These are phyloP conservation scores for Knufia fluminis DNA, from an alignment of 2,329 filamentous ascomycete genomes.

Conservation along the genomic window DNA sequence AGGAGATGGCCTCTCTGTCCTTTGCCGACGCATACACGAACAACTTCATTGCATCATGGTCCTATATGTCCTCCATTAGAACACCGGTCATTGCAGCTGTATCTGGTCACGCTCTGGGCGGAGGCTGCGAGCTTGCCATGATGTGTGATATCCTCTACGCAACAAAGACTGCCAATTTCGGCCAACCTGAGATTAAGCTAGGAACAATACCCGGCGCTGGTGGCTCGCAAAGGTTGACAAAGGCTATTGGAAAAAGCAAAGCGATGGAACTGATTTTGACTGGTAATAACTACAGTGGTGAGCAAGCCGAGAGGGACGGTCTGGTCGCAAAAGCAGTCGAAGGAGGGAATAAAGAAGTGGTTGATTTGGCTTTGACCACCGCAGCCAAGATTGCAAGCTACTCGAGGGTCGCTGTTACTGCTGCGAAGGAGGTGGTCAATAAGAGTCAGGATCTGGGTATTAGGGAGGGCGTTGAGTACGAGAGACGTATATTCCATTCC, in stretches of 20 bases:
- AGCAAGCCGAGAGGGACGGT: constrained; percentile 82
- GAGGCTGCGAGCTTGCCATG: constrained; percentile 91
- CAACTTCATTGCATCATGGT: constrained; percentile 96
- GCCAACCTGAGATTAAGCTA: constrained; percentile 94
- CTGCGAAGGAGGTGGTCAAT: constrained; percentile 95
- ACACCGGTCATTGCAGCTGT: constrained; percentile 93
- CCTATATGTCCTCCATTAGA: constrained; percentile 71
- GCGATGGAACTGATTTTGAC: constrained; percentile 91
- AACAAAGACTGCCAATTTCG: constrained; percentile 76
- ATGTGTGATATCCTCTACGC: constrained; percentile 97
- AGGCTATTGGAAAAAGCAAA: constrained; percentile 70
- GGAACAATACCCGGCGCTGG: constrained; percentile 88
- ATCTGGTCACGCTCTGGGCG: constrained; percentile 86
- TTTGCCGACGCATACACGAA: constrained; percentile 79
- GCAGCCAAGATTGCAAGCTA: constrained; percentile 84
- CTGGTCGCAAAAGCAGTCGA: constrained; percentile 75
- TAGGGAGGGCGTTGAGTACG: constrained; percentile 86
- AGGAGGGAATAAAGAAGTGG: constrained; percentile 63
- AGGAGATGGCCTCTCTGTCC: constrained; percentile 91
- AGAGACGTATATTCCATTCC: constrained; percentile 84
- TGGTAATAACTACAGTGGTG: constrained; percentile 71
- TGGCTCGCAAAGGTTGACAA: constrained; percentile 78
- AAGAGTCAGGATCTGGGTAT: constrained; percentile 91
- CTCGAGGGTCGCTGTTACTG: constrained; percentile 77
- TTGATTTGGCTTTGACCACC: constrained; percentile 70